A percentile compares a stretch with the other conserved stretches of the same genome.
Evolutionary conservation across 228 moss, liverwort and hornwort species (phyloP).

Genomic region (Sphagnum fallax): DNA sequence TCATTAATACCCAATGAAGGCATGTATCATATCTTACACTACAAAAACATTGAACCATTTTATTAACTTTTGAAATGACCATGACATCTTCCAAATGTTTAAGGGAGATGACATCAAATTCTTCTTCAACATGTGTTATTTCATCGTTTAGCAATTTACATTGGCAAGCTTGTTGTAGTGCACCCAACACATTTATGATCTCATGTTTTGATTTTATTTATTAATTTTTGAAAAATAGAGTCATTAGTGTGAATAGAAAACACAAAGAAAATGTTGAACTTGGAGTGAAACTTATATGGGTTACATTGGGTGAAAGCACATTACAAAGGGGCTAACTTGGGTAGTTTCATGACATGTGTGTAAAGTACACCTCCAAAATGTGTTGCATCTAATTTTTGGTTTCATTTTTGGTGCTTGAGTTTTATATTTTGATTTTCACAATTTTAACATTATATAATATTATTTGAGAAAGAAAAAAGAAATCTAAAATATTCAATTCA

Average conservation of each 20-base stretch:
- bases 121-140: constrained; percentile 57
- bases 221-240: background rate
- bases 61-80: constrained; percentile 67
- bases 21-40: constrained; percentile 76
- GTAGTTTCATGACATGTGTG: no score
- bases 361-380: no score
- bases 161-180: no score
- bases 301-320: constrained; percentile 46
- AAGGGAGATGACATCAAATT: constrained; percentile 72
- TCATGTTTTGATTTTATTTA: background rate
- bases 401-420: no score
- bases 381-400: no score
- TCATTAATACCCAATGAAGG: constrained; percentile 76
- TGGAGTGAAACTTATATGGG: constrained; percentile 68
- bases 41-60: constrained; percentile 76
- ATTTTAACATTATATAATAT: no score
- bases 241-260: constrained; percentile 48
- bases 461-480: no score
- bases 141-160: background rate
- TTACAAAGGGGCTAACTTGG: no score
- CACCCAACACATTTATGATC: no score
- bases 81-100: constrained; percentile 81
- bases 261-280: constrained; percentile 44
- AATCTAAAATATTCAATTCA: no score
- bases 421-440: no score